These are phyloP conservation scores for Metschnikowia colocasiae DNA, from an alignment of 805 yeast genomes.

Conservation along the genomic window DNA sequence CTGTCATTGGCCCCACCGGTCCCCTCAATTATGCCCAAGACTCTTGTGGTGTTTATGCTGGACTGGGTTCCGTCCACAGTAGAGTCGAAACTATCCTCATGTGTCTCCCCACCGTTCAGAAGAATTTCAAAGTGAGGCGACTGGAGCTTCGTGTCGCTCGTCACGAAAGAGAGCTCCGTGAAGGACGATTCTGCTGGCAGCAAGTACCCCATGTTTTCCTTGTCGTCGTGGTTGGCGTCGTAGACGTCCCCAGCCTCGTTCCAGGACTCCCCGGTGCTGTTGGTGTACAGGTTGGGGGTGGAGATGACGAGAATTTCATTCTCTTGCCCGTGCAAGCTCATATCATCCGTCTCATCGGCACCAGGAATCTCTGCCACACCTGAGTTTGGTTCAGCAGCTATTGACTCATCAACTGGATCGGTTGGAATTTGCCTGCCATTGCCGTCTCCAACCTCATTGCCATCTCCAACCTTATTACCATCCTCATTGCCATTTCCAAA, in stretches of 20 bases:
- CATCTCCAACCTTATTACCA: too few species aligned
- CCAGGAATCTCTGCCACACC: neutral
- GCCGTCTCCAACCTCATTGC: too few species aligned
- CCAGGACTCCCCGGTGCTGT: neutral
- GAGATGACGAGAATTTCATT: neutral
- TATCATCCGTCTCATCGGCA: neutral
- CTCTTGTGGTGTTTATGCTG: neutral
- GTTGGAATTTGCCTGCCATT: too few species aligned
- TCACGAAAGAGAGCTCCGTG: constrained; percentile 12
- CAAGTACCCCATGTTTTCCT: constrained; percentile 4
- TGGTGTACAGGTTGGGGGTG: neutral
- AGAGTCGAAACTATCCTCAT: neutral
- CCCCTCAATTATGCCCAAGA: constrained; percentile 1
- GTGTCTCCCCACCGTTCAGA: neutral
- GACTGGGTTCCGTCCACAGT: neutral
- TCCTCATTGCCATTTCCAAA: too few species aligned
- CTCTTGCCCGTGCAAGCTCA: neutral
- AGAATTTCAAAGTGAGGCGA: neutral
- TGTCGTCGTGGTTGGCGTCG: neutral
- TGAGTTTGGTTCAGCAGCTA: neutral
- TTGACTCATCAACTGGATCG: too few species aligned
- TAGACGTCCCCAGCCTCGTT: neutral
- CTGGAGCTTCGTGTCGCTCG: constrained; percentile 8
- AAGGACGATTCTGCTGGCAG: constrained; percentile 12
- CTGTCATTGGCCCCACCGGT: neutral